Evolutionary conservation across 352 stramenopile genomes (phyloP).

Genomic region (Albugo candida): DNA sequence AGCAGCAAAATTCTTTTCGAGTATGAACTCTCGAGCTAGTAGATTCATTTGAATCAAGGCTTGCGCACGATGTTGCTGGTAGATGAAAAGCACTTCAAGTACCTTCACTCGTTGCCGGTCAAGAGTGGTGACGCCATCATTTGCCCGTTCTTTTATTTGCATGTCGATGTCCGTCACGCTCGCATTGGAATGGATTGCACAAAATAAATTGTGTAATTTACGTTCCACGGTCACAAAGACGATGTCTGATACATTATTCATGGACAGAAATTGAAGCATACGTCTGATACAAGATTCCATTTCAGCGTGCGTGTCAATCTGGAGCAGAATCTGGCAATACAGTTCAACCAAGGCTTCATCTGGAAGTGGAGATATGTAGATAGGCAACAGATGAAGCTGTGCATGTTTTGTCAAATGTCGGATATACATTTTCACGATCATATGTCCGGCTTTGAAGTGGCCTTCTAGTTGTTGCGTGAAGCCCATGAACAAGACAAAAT

Average conservation of each 20-base stretch:
- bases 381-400: constrained; percentile 48
- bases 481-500: constrained; percentile 56
- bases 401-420: constrained; percentile 60
- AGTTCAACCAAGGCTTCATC: constrained; percentile 34
- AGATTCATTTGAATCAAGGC: constrained; percentile 32
- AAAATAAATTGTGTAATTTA: constrained; percentile 17
- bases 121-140: constrained; percentile 16
- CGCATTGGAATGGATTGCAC: constrained; percentile 4
- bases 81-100: constrained; percentile 62
- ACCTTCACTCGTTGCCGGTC: constrained; percentile 42
- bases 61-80: constrained; percentile 38
- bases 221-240: constrained; percentile 31
- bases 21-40: constrained; percentile 45
- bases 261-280: constrained; percentile 38
- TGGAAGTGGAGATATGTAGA: constrained; percentile 51
- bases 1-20: constrained; percentile 42
- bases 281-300: constrained; percentile 44
- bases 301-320: constrained; percentile 36
- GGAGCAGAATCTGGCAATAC: constrained; percentile 51
- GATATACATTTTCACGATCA: constrained; percentile 72
- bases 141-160: constrained; percentile 7
- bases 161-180: constrained; percentile 12
- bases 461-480: constrained; percentile 54
- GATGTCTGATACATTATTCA: constrained; percentile 43
- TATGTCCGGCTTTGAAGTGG: constrained; percentile 27